phyloP scores from a whole-genome alignment of 148 eudicot genomes.

The Cornus suecica region DNA sequence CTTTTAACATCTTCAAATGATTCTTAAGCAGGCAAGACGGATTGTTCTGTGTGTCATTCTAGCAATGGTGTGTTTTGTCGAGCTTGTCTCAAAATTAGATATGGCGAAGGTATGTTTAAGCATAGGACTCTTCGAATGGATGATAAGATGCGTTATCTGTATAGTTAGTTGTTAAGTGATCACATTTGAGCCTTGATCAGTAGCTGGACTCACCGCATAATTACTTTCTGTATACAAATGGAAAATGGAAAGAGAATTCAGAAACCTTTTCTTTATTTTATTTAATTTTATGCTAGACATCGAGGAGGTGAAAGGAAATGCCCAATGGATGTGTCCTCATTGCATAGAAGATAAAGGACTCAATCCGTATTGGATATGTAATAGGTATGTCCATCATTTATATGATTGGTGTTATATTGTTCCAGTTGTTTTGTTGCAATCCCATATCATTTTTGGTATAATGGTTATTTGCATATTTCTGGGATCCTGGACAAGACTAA shows the following conservation, averaged over 20 bases:
- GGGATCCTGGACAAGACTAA: no score
- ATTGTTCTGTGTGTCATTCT: constrained; percentile 46
- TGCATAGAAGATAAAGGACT: constrained; percentile 39
- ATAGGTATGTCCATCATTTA: constrained; percentile 24
- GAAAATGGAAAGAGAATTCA: neutral
- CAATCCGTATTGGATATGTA: constrained; percentile 48
- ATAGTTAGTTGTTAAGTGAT: neutral
- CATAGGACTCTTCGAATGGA: neutral
- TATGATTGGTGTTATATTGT: neutral
- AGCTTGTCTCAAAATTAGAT: constrained; percentile 47
- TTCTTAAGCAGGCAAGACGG: constrained; percentile 38
- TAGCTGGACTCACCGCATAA: neutral
- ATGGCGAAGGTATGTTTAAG: constrained; percentile 41
- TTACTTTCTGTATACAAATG: neutral
- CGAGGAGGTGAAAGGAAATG: constrained; percentile 42
- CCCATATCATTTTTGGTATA: no score
- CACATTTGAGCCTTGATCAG: neutral
- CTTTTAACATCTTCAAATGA: neutral
- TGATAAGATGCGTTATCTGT: neutral
- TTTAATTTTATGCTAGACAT: constrained; percentile 21
- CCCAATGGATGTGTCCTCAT: constrained; percentile 50
- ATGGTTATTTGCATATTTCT: neutral
- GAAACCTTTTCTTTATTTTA: no score
- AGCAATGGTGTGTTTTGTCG: constrained; percentile 40
- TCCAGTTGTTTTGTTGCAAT: neutral